Base-by-base conservation (phyloP, 1,284 basidiomycete species). In the Trametes polyzona region DNA sequence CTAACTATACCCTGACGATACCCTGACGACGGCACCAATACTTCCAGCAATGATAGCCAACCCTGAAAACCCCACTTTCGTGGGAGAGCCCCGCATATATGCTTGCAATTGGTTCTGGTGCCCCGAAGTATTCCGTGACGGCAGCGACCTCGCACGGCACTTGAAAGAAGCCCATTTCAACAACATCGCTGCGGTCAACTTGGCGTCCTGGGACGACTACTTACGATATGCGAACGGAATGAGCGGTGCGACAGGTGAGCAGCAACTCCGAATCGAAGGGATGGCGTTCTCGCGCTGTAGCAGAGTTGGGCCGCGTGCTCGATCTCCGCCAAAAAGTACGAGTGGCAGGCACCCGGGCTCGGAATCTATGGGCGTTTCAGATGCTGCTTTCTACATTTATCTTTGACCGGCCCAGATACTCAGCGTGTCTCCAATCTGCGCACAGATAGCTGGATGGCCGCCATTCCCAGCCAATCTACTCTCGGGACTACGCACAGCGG, bases 91-190 rank as follows among this genome's bases (percentile, higher is more conserved):
- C 12, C 42, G 35, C 21, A 30, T 46, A 4, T 62, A 58, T 55
- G n/a, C 41, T 7, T 66, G 65, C 44, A 59, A 47, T 24, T 66
- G 65, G 65, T 55, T 61, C 35, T 63, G 63, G 63, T 66, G 65
- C 30, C 51, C 61, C 0, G 35, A 56, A 17, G 47, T 41, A 0
- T 66, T 66, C 36, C 42, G 52, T 11, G 9, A 52, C 1, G 27
- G 46, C 23, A 17, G 29, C 14, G 63, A 61, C 1, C 61, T 66
- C 24, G 21, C 52, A 8, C 29, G 26, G 11, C 65, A 67, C 36
- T 33, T 65, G 36, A 37, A 62, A 6, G 37, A 51, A 3, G 35
- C 39, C 0, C 65, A 67, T 37, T 64, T 55, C 33, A 54, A 35
- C 5, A 55, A 59, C 39, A 61, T 67, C 11, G 47, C 61, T 8